Base-by-base conservation (phyloP, 2,329 filamentous ascomycete genomes). In the Exophiala calicioides region DNA sequence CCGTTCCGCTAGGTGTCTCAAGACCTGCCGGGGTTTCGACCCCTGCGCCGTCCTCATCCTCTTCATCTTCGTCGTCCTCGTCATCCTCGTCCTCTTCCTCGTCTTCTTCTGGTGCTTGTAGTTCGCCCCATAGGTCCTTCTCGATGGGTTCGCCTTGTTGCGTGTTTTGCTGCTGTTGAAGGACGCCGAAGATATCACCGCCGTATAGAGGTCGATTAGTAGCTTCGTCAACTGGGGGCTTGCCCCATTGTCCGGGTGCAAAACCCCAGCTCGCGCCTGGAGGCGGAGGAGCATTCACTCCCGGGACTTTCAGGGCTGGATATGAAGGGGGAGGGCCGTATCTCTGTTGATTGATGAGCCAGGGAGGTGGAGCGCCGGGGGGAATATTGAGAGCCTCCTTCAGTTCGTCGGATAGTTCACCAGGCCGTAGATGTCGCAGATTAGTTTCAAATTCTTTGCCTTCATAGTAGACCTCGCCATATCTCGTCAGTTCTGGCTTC, bases 381-480 rank as follows among this genome's bases (percentile, higher is more conserved):
- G 90, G 88, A 74, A 98, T 97, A 60, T 89, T 93, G 1, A 98
- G 79, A 4, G 93, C 91, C 63, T 97, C 91, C 62, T 88, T 91
- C 30, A 96, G 78, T 59, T 88, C 84, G 44, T 97, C 89, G 58
- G 85, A 93, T 37, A 97, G 69, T 60, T 97, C 90, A 26, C 93
- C 93, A 1, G 93, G 88, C 55, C 90, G 84, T 50, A 96, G 80
- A 69, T 96, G 88, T 59, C 88, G 85, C 55, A 95, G 79, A 65
- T 97, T 95, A 1, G 93, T 95, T 69, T 98, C 93, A 63, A 88
- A 93, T 66, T 98, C 93, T 68, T 98, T 98, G 64, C 93, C 93
- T 69, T 98, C 93, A 66, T 97, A 97, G 69, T 98, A 98, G n/a
- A 98, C 90, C 68, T 98, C 93, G 30, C 93, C 93, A 60, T 95